phyloP scores from a whole-genome alignment of 108 stramenopile species.

The Licmophora abbreviata region DNA sequence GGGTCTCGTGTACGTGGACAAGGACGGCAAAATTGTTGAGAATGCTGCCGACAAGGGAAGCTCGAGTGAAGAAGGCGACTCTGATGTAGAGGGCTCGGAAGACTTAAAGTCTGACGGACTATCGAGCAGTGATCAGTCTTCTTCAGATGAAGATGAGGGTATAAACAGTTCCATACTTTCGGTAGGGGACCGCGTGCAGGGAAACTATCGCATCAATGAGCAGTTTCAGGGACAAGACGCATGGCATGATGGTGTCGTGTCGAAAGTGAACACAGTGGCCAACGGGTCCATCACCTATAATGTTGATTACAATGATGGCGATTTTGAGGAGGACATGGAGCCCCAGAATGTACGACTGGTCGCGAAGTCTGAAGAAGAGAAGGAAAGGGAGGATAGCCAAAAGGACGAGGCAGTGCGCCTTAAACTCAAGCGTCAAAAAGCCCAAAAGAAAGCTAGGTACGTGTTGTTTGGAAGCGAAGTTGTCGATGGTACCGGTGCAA shows the following conservation, averaged over 20 bases:
- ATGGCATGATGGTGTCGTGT: conserved; percentile 66
- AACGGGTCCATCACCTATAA: conserved; percentile 54
- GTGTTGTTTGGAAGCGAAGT: conserved; percentile 11
- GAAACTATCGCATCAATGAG: conserved; percentile 67
- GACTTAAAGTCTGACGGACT: conserved; percentile 8
- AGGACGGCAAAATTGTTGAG: conserved; percentile 54
- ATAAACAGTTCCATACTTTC: conserved; percentile 16
- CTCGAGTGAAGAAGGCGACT: conserved; percentile 15
- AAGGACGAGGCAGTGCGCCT: conserved; percentile 17
- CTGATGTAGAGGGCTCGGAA: conserved; percentile 24
- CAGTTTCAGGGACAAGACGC: conserved; percentile 66
- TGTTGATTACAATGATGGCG: conserved; percentile 82
- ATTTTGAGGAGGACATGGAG: conserved; percentile 70
- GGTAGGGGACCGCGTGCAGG: conserved; percentile 60
- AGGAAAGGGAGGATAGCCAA: conserved; percentile 33
- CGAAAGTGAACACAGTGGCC: conserved; percentile 23
- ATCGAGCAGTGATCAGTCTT: conserved; percentile 20
- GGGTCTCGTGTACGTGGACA: conserved; percentile 70
- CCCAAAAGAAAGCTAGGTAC: conserved; percentile 68
- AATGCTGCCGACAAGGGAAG: conserved; percentile 42
- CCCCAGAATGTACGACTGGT: conserved; percentile 48
- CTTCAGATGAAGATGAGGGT: conserved; percentile 20
- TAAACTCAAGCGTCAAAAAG: conserved; percentile 56
- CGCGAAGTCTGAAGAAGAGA: conserved; percentile 35
- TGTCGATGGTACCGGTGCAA: conserved; percentile 9